phyloP scores from a whole-genome alignment of 306 rosid genomes.

The Fagus sylvatica region DNA sequence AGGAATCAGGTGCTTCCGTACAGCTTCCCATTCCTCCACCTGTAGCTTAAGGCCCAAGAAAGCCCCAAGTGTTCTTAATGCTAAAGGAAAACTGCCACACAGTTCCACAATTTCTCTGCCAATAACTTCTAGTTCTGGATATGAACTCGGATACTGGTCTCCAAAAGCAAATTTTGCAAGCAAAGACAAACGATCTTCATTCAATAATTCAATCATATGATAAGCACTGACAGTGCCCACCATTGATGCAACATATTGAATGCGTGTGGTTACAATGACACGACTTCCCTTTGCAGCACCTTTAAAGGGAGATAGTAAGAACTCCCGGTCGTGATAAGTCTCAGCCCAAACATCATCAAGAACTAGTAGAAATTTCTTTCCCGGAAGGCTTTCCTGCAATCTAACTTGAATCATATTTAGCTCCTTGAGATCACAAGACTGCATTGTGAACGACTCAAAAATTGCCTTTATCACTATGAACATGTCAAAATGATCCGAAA shows the following conservation, averaged over 20 bases:
- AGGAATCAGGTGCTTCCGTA: too few relatives aligned
- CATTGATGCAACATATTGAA: neutral
- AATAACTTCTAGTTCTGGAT: neutral
- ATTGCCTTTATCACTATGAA: neutral
- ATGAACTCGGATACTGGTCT: neutral
- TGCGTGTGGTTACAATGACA: constrained; percentile 28
- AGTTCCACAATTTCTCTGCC: constrained; percentile 4
- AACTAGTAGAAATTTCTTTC: constrained; percentile 21
- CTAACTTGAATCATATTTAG: too few relatives aligned
- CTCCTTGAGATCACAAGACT: neutral
- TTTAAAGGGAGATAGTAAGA: too few relatives aligned
- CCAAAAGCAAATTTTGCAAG: constrained; percentile 23
- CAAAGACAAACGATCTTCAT: constrained; percentile 6
- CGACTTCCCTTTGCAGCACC: constrained; percentile 9
- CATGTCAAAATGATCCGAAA: constrained; percentile 2
- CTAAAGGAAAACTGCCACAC: constrained; percentile 34
- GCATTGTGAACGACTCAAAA: neutral
- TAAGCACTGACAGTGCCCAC: neutral
- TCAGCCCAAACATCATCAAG: constrained; percentile 28
- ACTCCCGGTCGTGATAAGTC: too few relatives aligned
- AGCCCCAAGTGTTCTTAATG: constrained; percentile 23
- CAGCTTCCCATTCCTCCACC: too few relatives aligned
- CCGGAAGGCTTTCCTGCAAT: too few relatives aligned
- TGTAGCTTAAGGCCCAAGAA: constrained; percentile 5
- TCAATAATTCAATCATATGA: neutral